Percentiles rank a stretch among this genome's conserved stretches.
Conservation (phyloP, 495 filamentous ascomycete genomes). For the Saxophila tyrrhenica region DNA sequence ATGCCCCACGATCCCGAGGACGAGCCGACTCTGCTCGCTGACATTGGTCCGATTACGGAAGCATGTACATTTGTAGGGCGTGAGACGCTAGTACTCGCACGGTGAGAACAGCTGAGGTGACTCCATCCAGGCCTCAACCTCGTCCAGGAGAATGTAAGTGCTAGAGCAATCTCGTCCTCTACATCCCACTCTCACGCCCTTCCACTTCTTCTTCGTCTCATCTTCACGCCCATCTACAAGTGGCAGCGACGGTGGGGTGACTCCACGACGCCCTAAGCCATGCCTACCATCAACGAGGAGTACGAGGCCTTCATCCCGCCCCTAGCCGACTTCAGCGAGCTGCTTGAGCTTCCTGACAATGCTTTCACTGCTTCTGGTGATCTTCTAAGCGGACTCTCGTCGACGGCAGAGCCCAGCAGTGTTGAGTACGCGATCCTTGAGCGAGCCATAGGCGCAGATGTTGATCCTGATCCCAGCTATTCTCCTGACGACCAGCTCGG, state of each 20-base stretch:
- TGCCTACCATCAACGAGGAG: not conserved
- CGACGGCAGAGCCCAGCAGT: not conserved
- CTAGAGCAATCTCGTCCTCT: not conserved
- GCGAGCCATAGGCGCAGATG: no score
- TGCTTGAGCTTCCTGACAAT: conserved; percentile 3
- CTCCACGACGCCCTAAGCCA: not conserved
- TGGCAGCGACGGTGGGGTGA: not conserved
- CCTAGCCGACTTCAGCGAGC: not conserved
- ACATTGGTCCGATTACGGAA: not conserved
- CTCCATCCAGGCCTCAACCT: not conserved
- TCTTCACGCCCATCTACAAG: not conserved
- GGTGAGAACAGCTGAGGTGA: not conserved
- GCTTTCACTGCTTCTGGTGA: not conserved
- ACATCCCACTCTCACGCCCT: conserved; percentile 1
- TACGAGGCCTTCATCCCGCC: not conserved
- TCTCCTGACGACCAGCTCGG: not conserved
- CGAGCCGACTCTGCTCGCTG: no score
- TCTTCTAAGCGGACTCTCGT: not conserved
- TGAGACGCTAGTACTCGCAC: not conserved
- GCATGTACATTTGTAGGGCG: not conserved
- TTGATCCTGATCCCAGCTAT: not conserved
- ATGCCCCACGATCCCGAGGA: no score
- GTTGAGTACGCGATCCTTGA: not conserved
- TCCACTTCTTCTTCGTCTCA: not conserved
- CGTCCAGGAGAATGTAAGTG: not conserved